These are phyloP conservation scores for Linaria vulgaris DNA, from an alignment of 257 asterid species.

Conservation along the genomic window DNA sequence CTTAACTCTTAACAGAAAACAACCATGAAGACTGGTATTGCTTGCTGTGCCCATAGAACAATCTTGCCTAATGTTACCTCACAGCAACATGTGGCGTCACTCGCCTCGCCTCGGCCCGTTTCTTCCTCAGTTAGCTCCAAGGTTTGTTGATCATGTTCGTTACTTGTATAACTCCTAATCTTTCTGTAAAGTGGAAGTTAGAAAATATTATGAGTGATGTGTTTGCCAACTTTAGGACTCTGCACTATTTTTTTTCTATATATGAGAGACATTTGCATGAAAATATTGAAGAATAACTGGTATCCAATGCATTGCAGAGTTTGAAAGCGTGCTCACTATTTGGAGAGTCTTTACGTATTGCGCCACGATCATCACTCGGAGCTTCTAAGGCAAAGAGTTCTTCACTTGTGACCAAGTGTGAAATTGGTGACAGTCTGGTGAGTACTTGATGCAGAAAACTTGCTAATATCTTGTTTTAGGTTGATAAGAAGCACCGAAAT, in stretches of 20 bases:
- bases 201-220: no score
- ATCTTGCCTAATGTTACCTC: conserved; percentile 60
- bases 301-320: conserved; percentile 45
- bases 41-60: conserved; percentile 65
- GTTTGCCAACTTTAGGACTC: no score
- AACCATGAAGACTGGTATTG: conserved; percentile 74
- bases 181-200: no score
- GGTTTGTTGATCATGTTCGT: conserved; percentile 30
- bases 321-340: conserved; percentile 75
- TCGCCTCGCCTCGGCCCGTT: conserved; percentile 47
- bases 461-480: no score
- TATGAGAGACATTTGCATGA: conserved; percentile 3
- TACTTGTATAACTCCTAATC: no score
- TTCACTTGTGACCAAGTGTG: conserved; percentile 67
- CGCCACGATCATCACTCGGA: conserved; percentile 55
- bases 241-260: no score
- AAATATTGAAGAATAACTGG: background rate
- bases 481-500: background rate
- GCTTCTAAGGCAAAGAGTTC: conserved; percentile 49
- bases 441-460: conserved; percentile 16
- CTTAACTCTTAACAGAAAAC: no score
- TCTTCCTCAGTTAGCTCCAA: conserved; percentile 49
- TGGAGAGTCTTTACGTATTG: conserved; percentile 64
- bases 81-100: conserved; percentile 55
- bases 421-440: conserved; percentile 93